Evolutionary conservation across 805 yeast genomes (phyloP).

Genomic region (Teunomyces aglyptinius): DNA sequence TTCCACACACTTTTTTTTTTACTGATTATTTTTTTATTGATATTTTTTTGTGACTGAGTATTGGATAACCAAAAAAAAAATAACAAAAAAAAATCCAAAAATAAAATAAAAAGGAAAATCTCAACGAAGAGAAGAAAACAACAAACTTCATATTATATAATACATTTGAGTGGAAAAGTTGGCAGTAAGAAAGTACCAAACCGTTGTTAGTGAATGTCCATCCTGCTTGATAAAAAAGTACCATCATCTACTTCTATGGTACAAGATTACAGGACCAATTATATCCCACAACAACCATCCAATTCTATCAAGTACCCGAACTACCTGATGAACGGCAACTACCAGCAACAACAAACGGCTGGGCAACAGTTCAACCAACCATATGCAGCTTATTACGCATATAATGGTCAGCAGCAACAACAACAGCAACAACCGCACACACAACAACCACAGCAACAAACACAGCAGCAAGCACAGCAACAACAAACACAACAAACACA

Average conservation of each 20-base stretch:
- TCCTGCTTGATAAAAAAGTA: background rate
- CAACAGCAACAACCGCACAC: conserved; percentile 5
- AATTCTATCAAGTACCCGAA: background rate
- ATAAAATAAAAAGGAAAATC: conserved; percentile 2
- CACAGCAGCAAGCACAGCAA: conserved; percentile 11
- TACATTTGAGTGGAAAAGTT: background rate
- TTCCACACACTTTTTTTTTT: background rate
- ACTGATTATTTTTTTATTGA: background rate
- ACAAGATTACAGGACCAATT: conserved; percentile 3
- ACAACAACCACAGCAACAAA: conserved; percentile 9
- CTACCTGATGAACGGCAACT: conserved; percentile 10
- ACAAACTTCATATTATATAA: conserved; percentile 2
- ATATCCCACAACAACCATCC: conserved; percentile 1
- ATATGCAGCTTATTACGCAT: conserved; percentile 12
- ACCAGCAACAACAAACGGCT: conserved; percentile 8
- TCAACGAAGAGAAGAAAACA: conserved; percentile 4
- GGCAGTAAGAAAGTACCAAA: background rate
- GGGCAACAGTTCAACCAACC: conserved; percentile 9
- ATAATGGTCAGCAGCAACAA: conserved; percentile 10
- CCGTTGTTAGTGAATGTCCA: conserved; percentile 2
- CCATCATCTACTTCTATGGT: conserved; percentile 1
- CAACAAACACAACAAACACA: conserved; percentile 10
- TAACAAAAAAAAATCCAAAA: conserved; percentile 1
- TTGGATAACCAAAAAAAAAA: conserved; percentile 1
- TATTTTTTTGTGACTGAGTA: conserved; percentile 1